Conservation (phyloP, 2,329 filamentous ascomycete genomes). For the Alternaria conjuncta region DNA sequence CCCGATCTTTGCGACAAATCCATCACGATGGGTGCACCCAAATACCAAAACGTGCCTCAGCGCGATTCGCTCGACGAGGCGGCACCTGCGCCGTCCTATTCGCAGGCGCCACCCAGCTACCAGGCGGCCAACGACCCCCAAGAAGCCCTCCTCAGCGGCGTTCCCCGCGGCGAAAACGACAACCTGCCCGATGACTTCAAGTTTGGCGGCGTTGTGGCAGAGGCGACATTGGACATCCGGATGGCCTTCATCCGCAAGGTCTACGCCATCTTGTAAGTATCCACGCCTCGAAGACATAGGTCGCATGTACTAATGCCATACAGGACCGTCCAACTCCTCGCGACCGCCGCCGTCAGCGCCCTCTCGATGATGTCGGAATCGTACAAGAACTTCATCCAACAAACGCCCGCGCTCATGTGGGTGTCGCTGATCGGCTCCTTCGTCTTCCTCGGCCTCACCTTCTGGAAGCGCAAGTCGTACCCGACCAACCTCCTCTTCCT, state of each 20-base stretch:
- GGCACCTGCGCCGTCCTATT: constrained; percentile 56
- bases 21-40: constrained; percentile 72
- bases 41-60: constrained; percentile 83
- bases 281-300: neutral
- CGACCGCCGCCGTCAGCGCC: constrained; percentile 79
- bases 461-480: constrained; percentile 67
- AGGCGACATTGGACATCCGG: constrained; percentile 92
- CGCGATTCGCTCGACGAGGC: constrained; percentile 81
- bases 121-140: constrained; percentile 64
- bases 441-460: constrained; percentile 47
- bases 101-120: constrained; percentile 85
- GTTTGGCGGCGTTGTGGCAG: constrained; percentile 91
- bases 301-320: constrained; percentile 17
- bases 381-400: constrained; percentile 89
- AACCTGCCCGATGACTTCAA: constrained; percentile 98
- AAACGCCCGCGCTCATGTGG: constrained; percentile 83
- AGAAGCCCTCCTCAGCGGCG: constrained; percentile 67
- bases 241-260: constrained; percentile 98
- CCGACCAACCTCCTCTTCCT: constrained; percentile 95
- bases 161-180: constrained; percentile 80
- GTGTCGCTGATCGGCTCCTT: constrained; percentile 66
- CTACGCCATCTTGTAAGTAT: constrained; percentile 82
- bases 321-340: constrained; percentile 85
- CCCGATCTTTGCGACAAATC: neutral
- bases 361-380: constrained; percentile 81